These are phyloP conservation scores for Plantago ovata DNA, from an alignment of 257 asterid genomes.

Conservation along the genomic window DNA sequence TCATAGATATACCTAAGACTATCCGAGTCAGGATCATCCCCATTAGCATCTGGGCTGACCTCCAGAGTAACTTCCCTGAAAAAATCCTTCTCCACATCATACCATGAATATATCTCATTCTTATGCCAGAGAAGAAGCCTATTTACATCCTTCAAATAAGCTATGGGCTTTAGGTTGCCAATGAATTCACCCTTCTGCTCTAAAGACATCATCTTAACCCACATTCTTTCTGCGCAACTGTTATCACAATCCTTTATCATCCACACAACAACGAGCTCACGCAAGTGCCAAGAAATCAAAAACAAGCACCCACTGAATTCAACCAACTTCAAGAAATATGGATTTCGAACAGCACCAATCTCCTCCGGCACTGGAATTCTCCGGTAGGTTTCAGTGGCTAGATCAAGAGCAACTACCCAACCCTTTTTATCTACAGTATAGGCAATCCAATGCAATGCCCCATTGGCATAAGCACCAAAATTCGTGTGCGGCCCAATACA, in stretches of 20 bases:
- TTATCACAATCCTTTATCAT: slow-evolving; percentile 11
- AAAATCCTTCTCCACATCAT: slow-evolving; percentile 9
- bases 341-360: no score
- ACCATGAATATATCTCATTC: neutral
- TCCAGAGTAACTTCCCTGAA: neutral
- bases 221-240: neutral
- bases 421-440: neutral
- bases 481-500: no score
- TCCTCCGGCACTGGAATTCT: neutral
- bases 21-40: neutral
- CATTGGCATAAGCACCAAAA: slow-evolving; percentile 10
- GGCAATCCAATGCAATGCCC: slow-evolving; percentile 14
- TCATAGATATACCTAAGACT: neutral
- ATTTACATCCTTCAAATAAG: slow-evolving; percentile 13
- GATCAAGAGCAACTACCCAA: slow-evolving; percentile 9
- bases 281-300: neutral
- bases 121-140: slow-evolving; percentile 4
- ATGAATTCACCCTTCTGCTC: neutral
- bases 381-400: slow-evolving; percentile 4
- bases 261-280: neutral
- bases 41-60: neutral
- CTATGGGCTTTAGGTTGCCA: slow-evolving; percentile 6
- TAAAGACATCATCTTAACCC: slow-evolving; percentile 15
- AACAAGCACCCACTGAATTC: slow-evolving; percentile 12
- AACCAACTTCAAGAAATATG: neutral